These are phyloP conservation scores for Raffaelea deltoideospora DNA, from an alignment of 2,329 filamentous ascomycete genomes.

Conservation along the genomic window DNA sequence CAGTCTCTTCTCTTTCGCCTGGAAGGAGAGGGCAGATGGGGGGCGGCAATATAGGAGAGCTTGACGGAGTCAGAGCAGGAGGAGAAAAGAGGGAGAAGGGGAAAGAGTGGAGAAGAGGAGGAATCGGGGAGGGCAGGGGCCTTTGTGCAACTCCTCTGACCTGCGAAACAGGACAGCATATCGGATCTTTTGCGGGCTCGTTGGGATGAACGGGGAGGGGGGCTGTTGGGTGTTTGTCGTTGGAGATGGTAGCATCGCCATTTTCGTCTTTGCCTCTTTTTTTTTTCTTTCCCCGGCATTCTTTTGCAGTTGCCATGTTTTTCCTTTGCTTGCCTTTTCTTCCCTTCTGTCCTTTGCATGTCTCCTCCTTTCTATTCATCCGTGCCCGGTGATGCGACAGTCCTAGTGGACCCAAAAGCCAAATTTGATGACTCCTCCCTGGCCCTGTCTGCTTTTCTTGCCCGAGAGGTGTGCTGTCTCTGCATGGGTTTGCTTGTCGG, in stretches of 20 bases:
- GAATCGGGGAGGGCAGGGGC: too few relatives aligned
- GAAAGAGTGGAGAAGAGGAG: background rate
- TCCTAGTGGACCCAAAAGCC: conserved; percentile 8
- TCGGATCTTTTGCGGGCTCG: too few relatives aligned
- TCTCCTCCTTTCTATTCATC: background rate
- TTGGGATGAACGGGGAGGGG: too few relatives aligned
- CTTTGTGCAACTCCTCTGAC: background rate
- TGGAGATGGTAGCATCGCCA: too few relatives aligned
- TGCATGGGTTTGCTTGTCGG: background rate
- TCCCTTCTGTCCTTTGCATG: background rate
- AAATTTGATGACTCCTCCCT: conserved; percentile 8
- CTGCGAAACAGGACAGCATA: too few relatives aligned
- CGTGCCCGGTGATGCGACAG: conserved; percentile 6
- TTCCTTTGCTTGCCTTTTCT: background rate
- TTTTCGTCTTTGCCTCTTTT: background rate
- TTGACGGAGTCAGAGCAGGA: background rate
- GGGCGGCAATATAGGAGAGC: background rate
- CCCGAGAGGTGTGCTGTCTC: background rate
- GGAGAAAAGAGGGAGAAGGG: background rate
- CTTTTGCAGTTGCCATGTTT: background rate
- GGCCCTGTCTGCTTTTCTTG: background rate
- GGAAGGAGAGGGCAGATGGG: too few relatives aligned
- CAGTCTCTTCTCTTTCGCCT: conserved; percentile 6
- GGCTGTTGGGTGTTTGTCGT: too few relatives aligned
- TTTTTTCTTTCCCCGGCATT: background rate